Evolutionary conservation across 225 moss, liverwort and hornwort genomes (phyloP), one percentile per base, ranked within the genome.

Genomic region (Lunularia cruciata): DNA sequence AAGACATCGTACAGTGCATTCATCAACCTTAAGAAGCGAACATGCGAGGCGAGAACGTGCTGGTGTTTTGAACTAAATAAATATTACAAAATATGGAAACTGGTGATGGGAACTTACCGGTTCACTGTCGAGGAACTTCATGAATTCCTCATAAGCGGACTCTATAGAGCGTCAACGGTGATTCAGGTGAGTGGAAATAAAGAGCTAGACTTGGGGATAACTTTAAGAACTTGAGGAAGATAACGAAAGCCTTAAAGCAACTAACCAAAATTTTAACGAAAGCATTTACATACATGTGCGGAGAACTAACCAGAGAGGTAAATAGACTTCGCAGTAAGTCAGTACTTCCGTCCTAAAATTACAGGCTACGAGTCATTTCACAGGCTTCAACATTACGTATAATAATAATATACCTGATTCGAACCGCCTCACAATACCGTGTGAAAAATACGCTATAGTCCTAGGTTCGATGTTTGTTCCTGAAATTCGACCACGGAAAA

Each of bases 391-490:
- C 54, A 32, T 36, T 10, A 36, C 2, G 11, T 6, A 18, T 19
- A 36, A n/a, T 8, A 69, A 4, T 9, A 9, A 77, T 77, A 8
- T 58, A 96, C 96, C 95, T 85, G 92, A 92, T 67, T 84, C 83
- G 43, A 96, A 37, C 53, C 96, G 86, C 62, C 84, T 92, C 30
- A 87, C 74, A 30, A 90, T 72, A 38, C 85, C 92, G 64, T 92
- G 87, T 47, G 96, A 86, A 31, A 68, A 72, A 5, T 77, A 80
- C 38, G 79, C 78, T 32, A 79, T 72, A 66, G 70, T 89, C 34
- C 37, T 52, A 37, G 69, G 77, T 8, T 78, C 85, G 27, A 87
- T 30, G 71, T 87, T 90, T 47, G 82, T 40, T 28, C 95, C 95
- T 96, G 71, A 36, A 19, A 9, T 37, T 32, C 33, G 72, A 53